Conservation (phyloP, 2,329 filamentous ascomycete species). For the Alternaria infectoria region DNA sequence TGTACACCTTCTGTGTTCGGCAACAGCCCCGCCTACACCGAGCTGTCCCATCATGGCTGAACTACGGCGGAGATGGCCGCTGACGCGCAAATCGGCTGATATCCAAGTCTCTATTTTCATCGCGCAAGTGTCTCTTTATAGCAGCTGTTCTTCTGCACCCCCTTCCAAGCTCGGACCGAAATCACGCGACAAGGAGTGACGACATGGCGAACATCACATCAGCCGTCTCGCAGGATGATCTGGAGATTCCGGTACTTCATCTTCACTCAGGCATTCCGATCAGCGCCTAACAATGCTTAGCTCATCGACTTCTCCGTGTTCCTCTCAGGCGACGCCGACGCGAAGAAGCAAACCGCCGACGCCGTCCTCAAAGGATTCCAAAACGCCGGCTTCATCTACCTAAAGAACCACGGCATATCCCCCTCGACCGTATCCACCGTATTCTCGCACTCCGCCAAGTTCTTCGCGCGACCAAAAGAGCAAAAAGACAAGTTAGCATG, state of each 20-base stretch:
- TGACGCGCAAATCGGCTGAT: slow-evolving; percentile 14
- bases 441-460: slow-evolving; percentile 59
- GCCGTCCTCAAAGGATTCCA: slow-evolving; percentile 82
- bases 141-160: neutral
- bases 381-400: slow-evolving; percentile 86
- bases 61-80: slow-evolving; percentile 29
- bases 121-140: neutral
- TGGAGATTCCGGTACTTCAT: slow-evolving; percentile 46
- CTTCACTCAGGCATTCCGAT: neutral
- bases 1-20: slow-evolving; percentile 36
- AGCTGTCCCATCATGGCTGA: slow-evolving; percentile 16
- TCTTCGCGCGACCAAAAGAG: slow-evolving; percentile 47
- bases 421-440: slow-evolving; percentile 63
- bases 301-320: slow-evolving; percentile 81
- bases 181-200: slow-evolving; percentile 1
- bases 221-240: slow-evolving; percentile 48
- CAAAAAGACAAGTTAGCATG: slow-evolving; percentile 50
- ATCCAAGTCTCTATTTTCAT: neutral
- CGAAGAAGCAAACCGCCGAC: slow-evolving; percentile 70
- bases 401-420: slow-evolving; percentile 78
- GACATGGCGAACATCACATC: slow-evolving; percentile 33
- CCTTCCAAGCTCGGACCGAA: neutral
- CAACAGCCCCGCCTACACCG: slow-evolving; percentile 19
- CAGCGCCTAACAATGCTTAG: slow-evolving; percentile 49
- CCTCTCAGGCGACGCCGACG: slow-evolving; percentile 64